Conservation (phyloP, 257 asterid genomes). For the Marsdenia floribunda region DNA sequence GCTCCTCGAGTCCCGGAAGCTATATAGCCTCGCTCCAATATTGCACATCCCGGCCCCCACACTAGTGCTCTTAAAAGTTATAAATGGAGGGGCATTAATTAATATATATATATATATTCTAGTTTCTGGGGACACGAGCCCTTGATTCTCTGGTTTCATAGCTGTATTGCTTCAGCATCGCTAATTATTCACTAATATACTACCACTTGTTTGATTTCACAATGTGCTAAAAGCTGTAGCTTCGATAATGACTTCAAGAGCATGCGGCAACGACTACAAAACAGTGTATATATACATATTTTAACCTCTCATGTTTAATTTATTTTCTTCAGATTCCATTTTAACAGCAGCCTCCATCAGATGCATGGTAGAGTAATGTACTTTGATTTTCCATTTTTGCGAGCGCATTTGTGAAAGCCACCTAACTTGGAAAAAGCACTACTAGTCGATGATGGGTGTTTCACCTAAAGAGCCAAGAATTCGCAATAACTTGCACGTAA, state of each 20-base stretch:
- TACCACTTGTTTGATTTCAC: background rate
- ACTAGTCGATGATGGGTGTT: no score
- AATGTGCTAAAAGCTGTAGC: background rate
- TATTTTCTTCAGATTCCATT: no score
- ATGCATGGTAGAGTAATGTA: no score
- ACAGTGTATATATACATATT: background rate
- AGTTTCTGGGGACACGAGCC: constrained; percentile 16
- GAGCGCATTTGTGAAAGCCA: background rate
- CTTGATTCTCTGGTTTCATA: constrained; percentile 28
- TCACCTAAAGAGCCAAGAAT: background rate
- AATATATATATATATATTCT: constrained; percentile 1
- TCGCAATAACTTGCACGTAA: background rate
- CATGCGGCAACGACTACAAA: background rate
- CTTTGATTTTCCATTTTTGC: no score
- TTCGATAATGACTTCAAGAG: background rate
- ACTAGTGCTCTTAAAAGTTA: constrained; percentile 22
- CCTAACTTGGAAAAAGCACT: background rate
- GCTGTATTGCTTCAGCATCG: constrained; percentile 31
- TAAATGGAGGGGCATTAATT: background rate
- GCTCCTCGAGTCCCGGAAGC: constrained; percentile 54
- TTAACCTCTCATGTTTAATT: no score
- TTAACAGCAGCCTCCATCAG: no score
- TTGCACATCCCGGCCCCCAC: constrained; percentile 16
- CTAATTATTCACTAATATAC: constrained; percentile 8
- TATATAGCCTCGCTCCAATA: background rate